Evolutionary conservation across 208 protist genomes (phyloP).

Genomic region (Trypanosoma avium): DNA sequence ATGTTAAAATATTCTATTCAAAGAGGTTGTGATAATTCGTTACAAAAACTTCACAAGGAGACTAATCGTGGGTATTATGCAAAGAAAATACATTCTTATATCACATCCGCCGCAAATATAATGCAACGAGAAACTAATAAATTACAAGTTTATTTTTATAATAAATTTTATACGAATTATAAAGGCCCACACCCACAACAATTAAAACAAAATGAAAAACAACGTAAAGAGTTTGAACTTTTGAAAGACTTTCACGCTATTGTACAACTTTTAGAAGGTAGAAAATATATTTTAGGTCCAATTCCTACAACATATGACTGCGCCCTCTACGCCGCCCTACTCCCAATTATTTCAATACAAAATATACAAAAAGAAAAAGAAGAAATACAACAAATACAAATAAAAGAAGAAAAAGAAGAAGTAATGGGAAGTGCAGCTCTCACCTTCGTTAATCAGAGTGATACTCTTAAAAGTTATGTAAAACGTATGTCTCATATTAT

Average conservation of each 20-base stretch:
- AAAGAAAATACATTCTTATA: too few relatives aligned
- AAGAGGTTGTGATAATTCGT: neutral
- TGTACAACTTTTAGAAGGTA: conserved; percentile 40
- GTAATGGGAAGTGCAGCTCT: conserved; percentile 44
- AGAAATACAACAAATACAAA: too few relatives aligned
- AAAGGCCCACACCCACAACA: too few relatives aligned
- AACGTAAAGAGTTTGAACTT: conserved; percentile 43
- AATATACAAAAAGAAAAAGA: too few relatives aligned
- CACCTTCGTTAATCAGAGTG: conserved; percentile 44
- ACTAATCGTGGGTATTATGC: too few relatives aligned
- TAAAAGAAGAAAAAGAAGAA: too few relatives aligned
- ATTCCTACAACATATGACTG: conserved; percentile 62
- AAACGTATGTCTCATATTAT: conserved; percentile 42
- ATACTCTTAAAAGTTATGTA: conserved; percentile 53
- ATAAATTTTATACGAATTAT: too few relatives aligned
- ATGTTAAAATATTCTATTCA: conserved; percentile 20
- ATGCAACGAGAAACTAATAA: too few relatives aligned
- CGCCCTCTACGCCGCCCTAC: conserved; percentile 61
- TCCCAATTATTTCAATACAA: conserved; percentile 56
- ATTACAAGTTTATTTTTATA: too few relatives aligned
- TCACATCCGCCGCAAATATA: too few relatives aligned
- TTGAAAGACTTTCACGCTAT: conserved; percentile 51
- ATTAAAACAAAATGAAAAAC: too few relatives aligned
- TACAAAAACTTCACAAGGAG: too few relatives aligned
- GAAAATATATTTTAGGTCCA: conserved; percentile 42